Conservation (phyloP, 176 grass and related monocot genomes). For the Eragrostis curvula region DNA sequence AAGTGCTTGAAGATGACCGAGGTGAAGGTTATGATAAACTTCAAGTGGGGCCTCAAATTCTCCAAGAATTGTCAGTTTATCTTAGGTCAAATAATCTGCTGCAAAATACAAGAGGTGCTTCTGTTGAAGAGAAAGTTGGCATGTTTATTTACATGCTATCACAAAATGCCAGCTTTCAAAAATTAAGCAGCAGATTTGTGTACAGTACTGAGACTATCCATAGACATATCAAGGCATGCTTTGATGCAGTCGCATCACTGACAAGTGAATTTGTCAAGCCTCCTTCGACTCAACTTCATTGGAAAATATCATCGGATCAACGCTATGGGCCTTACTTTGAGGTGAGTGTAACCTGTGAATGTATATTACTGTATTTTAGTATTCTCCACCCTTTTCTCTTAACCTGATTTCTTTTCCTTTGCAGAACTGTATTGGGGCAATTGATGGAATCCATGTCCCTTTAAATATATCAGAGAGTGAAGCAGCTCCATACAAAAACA, state of each 20-base stretch:
- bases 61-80: slow-evolving; percentile 34
- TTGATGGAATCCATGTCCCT: slow-evolving; percentile 47
- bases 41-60: slow-evolving; percentile 42
- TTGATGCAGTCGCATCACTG: slow-evolving; percentile 39
- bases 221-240: slow-evolving; percentile 61
- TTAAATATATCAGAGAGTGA: slow-evolving; percentile 48
- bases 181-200: slow-evolving; percentile 48
- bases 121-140: slow-evolving; percentile 63
- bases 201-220: slow-evolving; percentile 57
- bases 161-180: slow-evolving; percentile 55
- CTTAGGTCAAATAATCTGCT: slow-evolving; percentile 50
- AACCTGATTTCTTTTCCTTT: background rate
- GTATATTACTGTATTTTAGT: background rate
- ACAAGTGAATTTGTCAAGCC: slow-evolving; percentile 44
- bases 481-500: slow-evolving; percentile 52
- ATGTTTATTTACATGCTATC: slow-evolving; percentile 68
- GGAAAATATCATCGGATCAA: slow-evolving; percentile 48
- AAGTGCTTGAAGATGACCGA: slow-evolving; percentile 53
- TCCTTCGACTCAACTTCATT: slow-evolving; percentile 32
- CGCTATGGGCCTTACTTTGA: slow-evolving; percentile 49
- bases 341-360: slow-evolving; percentile 25
- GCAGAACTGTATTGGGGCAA: slow-evolving; percentile 52
- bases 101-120: slow-evolving; percentile 47
- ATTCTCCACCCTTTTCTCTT: slow-evolving; percentile 6
- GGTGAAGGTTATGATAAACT: slow-evolving; percentile 51